Base-by-base conservation (phyloP, 257 asterid species). In the Gentiana straminea region DNA sequence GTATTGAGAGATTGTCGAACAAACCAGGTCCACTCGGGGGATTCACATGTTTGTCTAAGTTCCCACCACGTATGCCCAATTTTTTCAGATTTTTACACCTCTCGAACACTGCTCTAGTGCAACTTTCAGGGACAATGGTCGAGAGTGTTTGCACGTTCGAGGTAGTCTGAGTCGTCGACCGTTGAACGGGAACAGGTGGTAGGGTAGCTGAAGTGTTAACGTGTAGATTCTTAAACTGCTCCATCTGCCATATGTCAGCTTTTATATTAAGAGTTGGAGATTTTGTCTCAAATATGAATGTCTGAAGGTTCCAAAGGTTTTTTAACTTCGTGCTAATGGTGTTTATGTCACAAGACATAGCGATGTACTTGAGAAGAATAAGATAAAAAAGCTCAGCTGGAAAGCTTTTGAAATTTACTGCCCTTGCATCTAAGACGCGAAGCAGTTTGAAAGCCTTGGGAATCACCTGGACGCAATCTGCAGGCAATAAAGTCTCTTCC, bases 121-220 rank as follows among this genome's bases (percentile, higher is more conserved):
- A 81, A 52, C 83, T 74, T 32, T 81, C 86, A 0, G 84, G 84
- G 9, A 89, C 64, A 39, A 84, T 66, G 7, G 77, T 69, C 0
- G 82, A 74, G 35, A 81, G 77, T 4, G 86, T 83, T 79, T 78
- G 86, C 7, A 80, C 58, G 52, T 68, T 64, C 53, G 63, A 34
- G 52, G 44, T 67, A 5, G 59, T 77, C 33, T 68, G 73, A 47
- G 70, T 77, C 33, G 60, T 46, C 9, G 7, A 7, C 2, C 8
- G 9, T 41, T 41, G 7, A 7, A 5, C 9, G 24, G 24, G 24
- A 41, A 41, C 46, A 36, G 71, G 71, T 0, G 78, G 74, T 13
- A 52, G 35, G 13, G 32, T 0, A 46, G 41, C 33, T 0, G 71
- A 45, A 9, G 66, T 43, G 8, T 56, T 58, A 3, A 50, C 33